Evolutionary conservation across 495 filamentous ascomycete genomes (phyloP).

Genomic region (Hyaloscypha finlandica): DNA sequence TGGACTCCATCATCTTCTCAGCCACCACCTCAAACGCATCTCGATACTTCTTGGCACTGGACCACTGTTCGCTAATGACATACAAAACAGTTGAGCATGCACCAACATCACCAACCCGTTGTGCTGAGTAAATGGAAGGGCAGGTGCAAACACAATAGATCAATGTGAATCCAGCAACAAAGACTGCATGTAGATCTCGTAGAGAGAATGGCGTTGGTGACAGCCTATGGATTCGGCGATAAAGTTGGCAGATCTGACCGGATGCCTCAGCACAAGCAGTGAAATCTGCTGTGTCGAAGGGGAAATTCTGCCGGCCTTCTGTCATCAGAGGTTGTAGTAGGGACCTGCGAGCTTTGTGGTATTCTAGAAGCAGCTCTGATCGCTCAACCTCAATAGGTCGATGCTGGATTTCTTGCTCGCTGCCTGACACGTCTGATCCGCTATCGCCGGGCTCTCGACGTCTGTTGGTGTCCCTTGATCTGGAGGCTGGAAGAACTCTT

Average conservation of each 20-base stretch:
- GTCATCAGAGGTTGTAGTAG: conserved; percentile 1
- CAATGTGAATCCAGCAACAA: background rate
- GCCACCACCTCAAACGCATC: conserved; percentile 2
- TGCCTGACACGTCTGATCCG: background rate
- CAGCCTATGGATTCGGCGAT: background rate
- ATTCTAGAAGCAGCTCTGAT: conserved; percentile 3
- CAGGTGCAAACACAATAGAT: background rate
- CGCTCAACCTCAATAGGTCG: background rate
- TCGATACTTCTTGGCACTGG: background rate
- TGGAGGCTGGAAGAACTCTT: background rate
- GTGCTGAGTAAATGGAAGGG: conserved; percentile 3
- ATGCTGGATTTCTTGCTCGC: background rate
- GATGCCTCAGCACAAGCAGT: conserved; percentile 4
- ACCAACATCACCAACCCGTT: background rate
- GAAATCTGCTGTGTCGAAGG: background rate
- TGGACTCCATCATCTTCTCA: conserved; percentile 1
- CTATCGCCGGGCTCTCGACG: background rate
- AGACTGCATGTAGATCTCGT: background rate
- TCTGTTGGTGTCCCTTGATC: background rate
- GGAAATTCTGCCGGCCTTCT: background rate
- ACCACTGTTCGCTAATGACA: background rate
- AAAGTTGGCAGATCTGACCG: background rate
- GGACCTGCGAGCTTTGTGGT: conserved; percentile 2
- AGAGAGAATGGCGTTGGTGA: background rate
- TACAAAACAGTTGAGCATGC: background rate